Base-by-base conservation (phyloP, 2,329 filamentous ascomycete genomes). In the Gaeumannomyces sp. region DNA sequence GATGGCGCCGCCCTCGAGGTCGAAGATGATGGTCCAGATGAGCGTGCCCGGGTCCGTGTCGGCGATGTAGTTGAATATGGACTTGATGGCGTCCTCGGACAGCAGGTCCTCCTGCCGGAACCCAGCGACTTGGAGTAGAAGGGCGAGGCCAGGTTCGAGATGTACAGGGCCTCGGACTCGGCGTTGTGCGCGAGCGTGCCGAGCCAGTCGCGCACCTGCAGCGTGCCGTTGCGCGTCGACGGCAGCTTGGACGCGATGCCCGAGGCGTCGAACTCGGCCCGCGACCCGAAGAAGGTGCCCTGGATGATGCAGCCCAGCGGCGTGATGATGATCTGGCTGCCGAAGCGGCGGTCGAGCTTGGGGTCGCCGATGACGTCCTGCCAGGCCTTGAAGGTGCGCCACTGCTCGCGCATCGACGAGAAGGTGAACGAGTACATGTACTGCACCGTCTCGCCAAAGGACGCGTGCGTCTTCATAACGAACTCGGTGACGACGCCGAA, bases 21-120 rank as follows among this genome's bases (percentile, higher is more conserved):
- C 84, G 70, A 88, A 89, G 59, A 88, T 86, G 65, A 87, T 75
- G 70, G 84, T 83, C 85, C 86, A 88, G 2, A 85, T 67, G 1
- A 81, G 72, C 0, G 83, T 85, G 2, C 81, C 84, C 65, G 80
- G 81, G 63, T 81, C 71, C 0, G 78, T 72, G 0, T 70, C 69
- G 65, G 85, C 81, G 57, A 88, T 73, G 71, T 84, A 87, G 2
- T 77, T 65, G 70, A 89, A 85, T 3, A 89, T 69, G 0, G 77
- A 71, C 19, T 79, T 75, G 59, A 87, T 79, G 6, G 75, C 75
- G 0, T 76, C 71, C 1, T 77, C 72, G 0, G 79, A 72, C 5
- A 88, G 79, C 0, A 83, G 70, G 45, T 85, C 79, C 45, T 83
- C 73, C 0, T 74, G 66, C 0, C 75, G 78, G 66, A 89, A 83